Conservation (phyloP, 2,329 filamentous ascomycete genomes). For the Sporothrix dimorphospora region DNA sequence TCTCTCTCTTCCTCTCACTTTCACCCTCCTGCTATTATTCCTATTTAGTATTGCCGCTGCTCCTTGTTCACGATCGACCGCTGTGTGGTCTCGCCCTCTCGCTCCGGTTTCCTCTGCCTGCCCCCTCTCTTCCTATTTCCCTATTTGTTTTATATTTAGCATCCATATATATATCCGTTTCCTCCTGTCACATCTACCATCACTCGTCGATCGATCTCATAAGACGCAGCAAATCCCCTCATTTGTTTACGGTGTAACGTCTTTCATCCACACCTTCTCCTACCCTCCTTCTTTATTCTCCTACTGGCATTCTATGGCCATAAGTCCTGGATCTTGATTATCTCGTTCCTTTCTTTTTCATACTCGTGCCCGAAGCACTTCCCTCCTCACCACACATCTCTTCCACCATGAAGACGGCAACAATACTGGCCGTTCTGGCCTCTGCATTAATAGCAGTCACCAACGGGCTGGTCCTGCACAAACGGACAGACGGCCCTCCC, state of each 20-base stretch:
- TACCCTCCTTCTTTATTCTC: neutral
- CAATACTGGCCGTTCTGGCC: constrained; percentile 39
- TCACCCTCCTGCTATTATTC: constrained; percentile 1
- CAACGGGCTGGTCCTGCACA: constrained; percentile 39
- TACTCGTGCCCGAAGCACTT: neutral
- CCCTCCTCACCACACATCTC: neutral
- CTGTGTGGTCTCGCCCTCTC: constrained; percentile 12
- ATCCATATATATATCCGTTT: neutral
- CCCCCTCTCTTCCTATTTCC: neutral
- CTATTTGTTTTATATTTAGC: neutral
- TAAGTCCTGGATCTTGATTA: neutral
- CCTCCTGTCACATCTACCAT: neutral
- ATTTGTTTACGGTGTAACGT: neutral
- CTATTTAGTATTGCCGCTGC: constrained; percentile 11
- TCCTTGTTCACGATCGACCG: neutral
- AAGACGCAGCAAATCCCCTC: constrained; percentile 2
- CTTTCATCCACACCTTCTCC: neutral
- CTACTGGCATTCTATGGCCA: constrained; percentile 1
- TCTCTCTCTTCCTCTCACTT: constrained; percentile 14
- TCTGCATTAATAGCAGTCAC: constrained; percentile 36
- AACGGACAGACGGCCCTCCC: constrained; percentile 41
- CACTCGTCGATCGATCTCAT: constrained; percentile 18
- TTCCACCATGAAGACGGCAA: constrained; percentile 44
- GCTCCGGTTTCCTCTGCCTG: neutral
- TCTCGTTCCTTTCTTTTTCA: neutral